Evolutionary conservation across 208 protist genomes (phyloP).

Genomic region (Crithidia mellificae): DNA sequence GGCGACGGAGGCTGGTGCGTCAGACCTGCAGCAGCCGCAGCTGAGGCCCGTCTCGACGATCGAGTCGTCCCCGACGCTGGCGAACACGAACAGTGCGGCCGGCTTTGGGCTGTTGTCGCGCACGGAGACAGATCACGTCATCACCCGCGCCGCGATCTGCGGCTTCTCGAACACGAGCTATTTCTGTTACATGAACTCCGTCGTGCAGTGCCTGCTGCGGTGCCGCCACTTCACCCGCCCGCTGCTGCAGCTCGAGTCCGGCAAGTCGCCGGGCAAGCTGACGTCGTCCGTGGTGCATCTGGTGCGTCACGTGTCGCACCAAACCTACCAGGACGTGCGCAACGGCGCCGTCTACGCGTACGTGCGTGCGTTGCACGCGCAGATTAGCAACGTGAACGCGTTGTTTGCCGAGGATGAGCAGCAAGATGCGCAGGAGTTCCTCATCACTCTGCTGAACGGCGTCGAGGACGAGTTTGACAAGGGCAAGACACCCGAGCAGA

Average conservation of each 20-base stretch:
- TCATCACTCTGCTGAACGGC: constrained; percentile 80
- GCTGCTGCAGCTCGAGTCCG: constrained; percentile 33
- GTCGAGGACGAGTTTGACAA: constrained; percentile 84
- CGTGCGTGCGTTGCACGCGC: constrained; percentile 41
- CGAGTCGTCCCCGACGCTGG: neutral
- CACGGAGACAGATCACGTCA: constrained; percentile 43
- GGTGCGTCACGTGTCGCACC: constrained; percentile 46
- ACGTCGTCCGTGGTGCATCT: constrained; percentile 44
- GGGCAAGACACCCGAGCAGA: constrained; percentile 55
- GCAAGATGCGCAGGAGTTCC: constrained; percentile 89
- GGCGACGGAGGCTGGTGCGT: constrained; percentile 17
- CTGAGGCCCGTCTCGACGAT: constrained; percentile 1
- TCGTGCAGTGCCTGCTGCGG: constrained; percentile 93
- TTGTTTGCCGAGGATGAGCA: constrained; percentile 81
- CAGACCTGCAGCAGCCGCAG: neutral
- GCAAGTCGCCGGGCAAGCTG: constrained; percentile 48
- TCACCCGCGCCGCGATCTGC: constrained; percentile 50
- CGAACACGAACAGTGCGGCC: neutral
- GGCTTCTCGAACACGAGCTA: constrained; percentile 91
- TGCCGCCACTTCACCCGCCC: constrained; percentile 59
- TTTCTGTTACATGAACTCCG: constrained; percentile 97
- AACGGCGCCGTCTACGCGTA: constrained; percentile 49
- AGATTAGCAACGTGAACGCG: constrained; percentile 48
- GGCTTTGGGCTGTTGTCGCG: constrained; percentile 30
- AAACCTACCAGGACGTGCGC: constrained; percentile 58